phyloP scores from a whole-genome alignment of 2,329 filamentous ascomycete species.

The Didymellaceae sp. region DNA sequence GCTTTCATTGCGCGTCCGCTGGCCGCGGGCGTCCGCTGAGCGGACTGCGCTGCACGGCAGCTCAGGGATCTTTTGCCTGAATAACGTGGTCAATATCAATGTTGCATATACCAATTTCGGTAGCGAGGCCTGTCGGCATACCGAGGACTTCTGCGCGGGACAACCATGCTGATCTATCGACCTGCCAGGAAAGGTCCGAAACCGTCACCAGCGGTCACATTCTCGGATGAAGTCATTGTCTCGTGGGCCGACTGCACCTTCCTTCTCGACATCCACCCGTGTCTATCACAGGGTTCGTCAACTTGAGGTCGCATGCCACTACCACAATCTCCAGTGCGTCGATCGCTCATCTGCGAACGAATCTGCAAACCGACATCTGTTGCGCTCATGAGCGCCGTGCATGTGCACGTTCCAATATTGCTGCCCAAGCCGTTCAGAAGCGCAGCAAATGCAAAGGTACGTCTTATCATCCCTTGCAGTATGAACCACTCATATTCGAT shows the following conservation, averaged over 20 bases:
- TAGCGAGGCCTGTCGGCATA: conserved; percentile 33
- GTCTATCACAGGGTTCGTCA: conserved; percentile 23
- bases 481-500: conserved; percentile 17
- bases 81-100: conserved; percentile 25
- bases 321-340: conserved; percentile 7
- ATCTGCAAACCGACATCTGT: conserved; percentile 8
- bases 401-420: conserved; percentile 18
- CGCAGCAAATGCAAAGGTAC: conserved; percentile 21
- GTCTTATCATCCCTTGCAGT: conserved; percentile 12
- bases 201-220: conserved; percentile 11
- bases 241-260: conserved; percentile 24
- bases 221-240: conserved; percentile 31
- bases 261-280: conserved; percentile 10
- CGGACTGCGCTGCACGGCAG: conserved; percentile 1
- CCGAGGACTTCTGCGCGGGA: conserved; percentile 22
- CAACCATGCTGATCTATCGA: conserved; percentile 32
- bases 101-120: conserved; percentile 29
- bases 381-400: conserved; percentile 17
- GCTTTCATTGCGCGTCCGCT: conserved; percentile 2
- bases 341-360: conserved; percentile 19
- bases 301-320: conserved; percentile 7
- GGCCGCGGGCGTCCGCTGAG: conserved; percentile 2
- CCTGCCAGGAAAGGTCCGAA: conserved; percentile 25
- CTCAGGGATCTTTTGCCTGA: conserved; percentile 3
- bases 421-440: conserved; percentile 25